Percentiles rank a stretch among this genome's conserved stretches.
Evolutionary conservation across 2,329 filamentous ascomycete genomes (phyloP).

Genomic region (Neonectria magnoliae): DNA sequence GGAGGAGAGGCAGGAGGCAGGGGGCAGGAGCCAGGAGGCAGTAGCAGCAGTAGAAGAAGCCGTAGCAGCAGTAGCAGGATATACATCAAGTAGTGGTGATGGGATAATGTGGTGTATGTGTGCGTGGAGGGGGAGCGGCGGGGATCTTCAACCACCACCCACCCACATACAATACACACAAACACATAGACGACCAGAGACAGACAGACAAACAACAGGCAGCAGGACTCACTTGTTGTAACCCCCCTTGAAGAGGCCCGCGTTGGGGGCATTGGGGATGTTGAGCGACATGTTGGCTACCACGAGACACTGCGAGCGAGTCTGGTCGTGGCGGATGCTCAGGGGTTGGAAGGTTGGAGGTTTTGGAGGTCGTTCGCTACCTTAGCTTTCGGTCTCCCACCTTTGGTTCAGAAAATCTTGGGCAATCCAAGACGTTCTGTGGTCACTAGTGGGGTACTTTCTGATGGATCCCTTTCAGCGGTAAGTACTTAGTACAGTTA

Average conservation of each 20-base stretch:
- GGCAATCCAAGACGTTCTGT: constrained; percentile 37
- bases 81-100: constrained; percentile 4
- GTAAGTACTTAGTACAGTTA: too few relatives aligned
- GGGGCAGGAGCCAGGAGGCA: too few relatives aligned
- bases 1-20: not conserved
- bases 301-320: constrained; percentile 29
- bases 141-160: constrained; percentile 33
- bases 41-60: not conserved
- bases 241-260: constrained; percentile 92
- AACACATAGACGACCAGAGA: constrained; percentile 18
- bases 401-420: constrained; percentile 41
- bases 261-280: constrained; percentile 93
- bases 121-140: constrained; percentile 38
- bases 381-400: constrained; percentile 24
- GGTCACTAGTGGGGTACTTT: constrained; percentile 13
- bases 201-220: constrained; percentile 12
- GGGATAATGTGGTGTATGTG: constrained; percentile 12
- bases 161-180: not conserved
- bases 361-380: constrained; percentile 33
- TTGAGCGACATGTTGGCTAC: constrained; percentile 83
- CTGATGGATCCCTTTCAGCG: too few relatives aligned
- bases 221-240: constrained; percentile 83
- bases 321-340: constrained; percentile 33
- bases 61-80: constrained; percentile 4
- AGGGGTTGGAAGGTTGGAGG: constrained; percentile 26